These are phyloP conservation scores for Biscogniauxia sp. DNA, from an alignment of 2,329 filamentous ascomycete genomes.

Conservation along the genomic window DNA sequence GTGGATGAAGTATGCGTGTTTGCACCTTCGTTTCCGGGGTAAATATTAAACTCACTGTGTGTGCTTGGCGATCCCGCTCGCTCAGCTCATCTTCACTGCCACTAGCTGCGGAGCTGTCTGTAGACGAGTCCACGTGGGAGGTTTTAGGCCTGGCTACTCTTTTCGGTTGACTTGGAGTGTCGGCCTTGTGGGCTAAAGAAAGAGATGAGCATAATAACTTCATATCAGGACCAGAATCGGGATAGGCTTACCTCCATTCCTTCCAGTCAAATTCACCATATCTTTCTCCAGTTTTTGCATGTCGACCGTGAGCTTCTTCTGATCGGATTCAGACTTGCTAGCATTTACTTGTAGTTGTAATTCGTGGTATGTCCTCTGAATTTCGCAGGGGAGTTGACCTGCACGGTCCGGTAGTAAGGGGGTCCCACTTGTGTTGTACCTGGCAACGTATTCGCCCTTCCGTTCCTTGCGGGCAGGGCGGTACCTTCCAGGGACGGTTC, in stretches of 20 bases:
- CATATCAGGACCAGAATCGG: not conserved
- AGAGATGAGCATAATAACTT: conserved; percentile 1
- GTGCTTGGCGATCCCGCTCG: conserved; percentile 5
- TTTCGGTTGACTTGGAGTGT: conserved; percentile 4
- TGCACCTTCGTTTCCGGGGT: not conserved
- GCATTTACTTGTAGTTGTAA: conserved; percentile 4
- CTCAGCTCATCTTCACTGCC: conserved; percentile 5
- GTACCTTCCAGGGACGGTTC: conserved; percentile 1
- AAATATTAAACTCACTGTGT: conserved; percentile 7
- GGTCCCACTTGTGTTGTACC: not conserved
- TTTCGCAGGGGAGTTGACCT: conserved; percentile 14
- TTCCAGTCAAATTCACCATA: conserved; percentile 6
- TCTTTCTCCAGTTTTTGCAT: conserved; percentile 12
- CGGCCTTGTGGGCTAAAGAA: conserved; percentile 2
- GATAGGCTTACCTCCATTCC: conserved; percentile 9
- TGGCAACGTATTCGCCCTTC: conserved; percentile 2
- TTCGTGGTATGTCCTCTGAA: conserved; percentile 6
- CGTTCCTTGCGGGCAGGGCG: not conserved
- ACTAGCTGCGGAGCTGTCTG: conserved; percentile 1
- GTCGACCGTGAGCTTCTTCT: not conserved
- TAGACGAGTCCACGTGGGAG: conserved; percentile 2
- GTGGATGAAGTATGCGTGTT: not conserved
- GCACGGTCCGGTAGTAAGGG: conserved; percentile 8
- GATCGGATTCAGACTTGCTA: not conserved
- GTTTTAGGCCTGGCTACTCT: conserved; percentile 3